Evolutionary conservation across 1,284 basidiomycete species (phyloP).

Genomic region (Ganoderma multipileum): DNA sequence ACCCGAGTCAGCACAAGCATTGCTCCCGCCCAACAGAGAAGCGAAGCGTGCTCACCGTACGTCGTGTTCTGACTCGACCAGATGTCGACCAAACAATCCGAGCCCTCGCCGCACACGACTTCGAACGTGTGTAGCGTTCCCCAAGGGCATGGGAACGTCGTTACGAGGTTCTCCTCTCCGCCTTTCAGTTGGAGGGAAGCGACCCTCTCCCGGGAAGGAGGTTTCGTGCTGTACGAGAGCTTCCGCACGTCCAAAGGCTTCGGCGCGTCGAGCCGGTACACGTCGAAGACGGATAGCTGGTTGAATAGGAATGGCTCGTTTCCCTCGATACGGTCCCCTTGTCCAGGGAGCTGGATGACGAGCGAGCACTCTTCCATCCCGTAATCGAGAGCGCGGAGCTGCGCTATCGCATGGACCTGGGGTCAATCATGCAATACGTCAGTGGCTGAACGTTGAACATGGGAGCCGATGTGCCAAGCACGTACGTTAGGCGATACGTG

Average conservation of each 20-base stretch:
- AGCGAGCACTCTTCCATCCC: conserved; percentile 39
- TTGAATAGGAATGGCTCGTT: conserved; percentile 30
- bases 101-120: conserved; percentile 27
- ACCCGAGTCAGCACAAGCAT: conserved; percentile 1
- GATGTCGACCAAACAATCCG: conserved; percentile 33
- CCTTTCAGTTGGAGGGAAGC: conserved; percentile 27
- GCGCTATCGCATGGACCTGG: conserved; percentile 34
- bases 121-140: conserved; percentile 33
- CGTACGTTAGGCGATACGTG: conserved; percentile 28
- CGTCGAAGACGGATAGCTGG: conserved; percentile 23
- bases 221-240: conserved; percentile 32
- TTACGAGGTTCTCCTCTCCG: conserved; percentile 30
- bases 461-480: neutral
- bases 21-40: neutral
- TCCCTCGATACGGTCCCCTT: conserved; percentile 28
- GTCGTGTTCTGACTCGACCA: conserved; percentile 37
- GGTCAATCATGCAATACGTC: neutral
- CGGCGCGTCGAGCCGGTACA: conserved; percentile 30
- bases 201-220: conserved; percentile 24
- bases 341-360: conserved; percentile 33
- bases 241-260: conserved; percentile 29
- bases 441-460: neutral
- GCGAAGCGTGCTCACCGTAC: conserved; percentile 27
- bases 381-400: conserved; percentile 37
- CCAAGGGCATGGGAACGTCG: conserved; percentile 35